Evolutionary conservation across 1,139 yeast genomes (phyloP).

Genomic region (Geotrichum armillariae): DNA sequence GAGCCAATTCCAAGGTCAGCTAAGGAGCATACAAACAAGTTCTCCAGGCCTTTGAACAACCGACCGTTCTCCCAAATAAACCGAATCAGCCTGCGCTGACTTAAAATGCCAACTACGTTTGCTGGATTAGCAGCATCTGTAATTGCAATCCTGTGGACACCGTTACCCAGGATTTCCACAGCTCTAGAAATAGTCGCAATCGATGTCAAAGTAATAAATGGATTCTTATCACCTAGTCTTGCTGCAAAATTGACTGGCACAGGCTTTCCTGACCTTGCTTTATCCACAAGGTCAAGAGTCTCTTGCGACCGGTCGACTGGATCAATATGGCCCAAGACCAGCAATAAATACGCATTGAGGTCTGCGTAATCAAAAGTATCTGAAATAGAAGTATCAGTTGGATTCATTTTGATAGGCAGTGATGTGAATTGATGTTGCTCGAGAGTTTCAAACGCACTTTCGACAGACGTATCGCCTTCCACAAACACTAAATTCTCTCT

Average conservation of each 20-base stretch:
- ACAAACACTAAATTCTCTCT: conserved; percentile 73
- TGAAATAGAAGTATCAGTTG: conserved; percentile 54
- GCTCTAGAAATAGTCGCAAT: conserved; percentile 67
- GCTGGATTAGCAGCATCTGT: conserved; percentile 50
- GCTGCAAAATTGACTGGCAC: conserved; percentile 82
- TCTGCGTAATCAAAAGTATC: conserved; percentile 88
- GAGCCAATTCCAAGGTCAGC: conserved; percentile 71
- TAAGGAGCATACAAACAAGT: conserved; percentile 65
- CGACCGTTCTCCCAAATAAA: conserved; percentile 93
- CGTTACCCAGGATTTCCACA: conserved; percentile 82
- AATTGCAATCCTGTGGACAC: conserved; percentile 90
- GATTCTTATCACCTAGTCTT: conserved; percentile 75
- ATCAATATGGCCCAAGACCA: conserved; percentile 63
- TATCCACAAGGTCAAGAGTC: conserved; percentile 32
- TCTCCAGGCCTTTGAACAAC: conserved; percentile 76
- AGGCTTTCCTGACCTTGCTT: conserved; percentile 42
- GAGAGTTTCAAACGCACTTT: conserved; percentile 81
- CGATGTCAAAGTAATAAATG: conserved; percentile 74
- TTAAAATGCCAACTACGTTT: conserved; percentile 63
- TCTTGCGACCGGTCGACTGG: conserved; percentile 35
- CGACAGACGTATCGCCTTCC: conserved; percentile 66
- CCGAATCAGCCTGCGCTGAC: conserved; percentile 81
- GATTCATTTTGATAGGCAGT: conserved; percentile 58
- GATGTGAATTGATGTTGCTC: conserved; percentile 73
- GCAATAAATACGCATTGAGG: conserved; percentile 75